Evolutionary conservation across 1,284 basidiomycete species (phyloP), one percentile per base, ranked within the genome.

Genomic region (Tremellales sp.): DNA sequence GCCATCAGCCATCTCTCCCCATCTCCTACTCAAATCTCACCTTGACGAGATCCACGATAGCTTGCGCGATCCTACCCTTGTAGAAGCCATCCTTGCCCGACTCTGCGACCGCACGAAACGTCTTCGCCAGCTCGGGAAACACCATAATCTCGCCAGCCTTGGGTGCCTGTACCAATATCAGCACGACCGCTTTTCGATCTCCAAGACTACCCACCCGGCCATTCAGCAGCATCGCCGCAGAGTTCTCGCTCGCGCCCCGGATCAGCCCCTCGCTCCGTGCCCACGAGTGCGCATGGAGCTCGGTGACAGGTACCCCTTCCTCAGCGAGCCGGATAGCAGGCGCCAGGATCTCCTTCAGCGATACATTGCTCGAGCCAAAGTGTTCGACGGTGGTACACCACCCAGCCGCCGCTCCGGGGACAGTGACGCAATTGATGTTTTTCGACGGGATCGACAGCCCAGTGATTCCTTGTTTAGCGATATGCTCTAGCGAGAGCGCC

Each of bases 1-100:
- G 51, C 21, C 28, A 36, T n/a, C 9, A 8, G 3, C 26, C 9
- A 38, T 4, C 25, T 4, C 25, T 33, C 16, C 34, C 34, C 16
- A 27, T 4, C 26, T 35, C 22, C 27, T 22, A 26, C 16, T 18
- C 6, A 21, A 27, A 32, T 16, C 25, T 19, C n/a, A n/a, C n/a
- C n/a, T n/a, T n/a, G n/a, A 36, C 34, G 8, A 36, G 16, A 39
- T 39, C 37, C 7, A 39, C 37, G 19, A 39, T 39, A 22, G 37
- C 37, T 66, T 93, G 76, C 0, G 93, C 93, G 19, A 97, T 74
- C 5, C 86, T 76, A 1, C 93, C 94, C 62, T 84, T 87, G 75
- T 97, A 97, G 71, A 91, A 97, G 0, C 91, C 94, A 44, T 86
- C 82, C 59, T 86, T 89, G 4, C 93, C 93, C 28, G 88, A 74